Percentiles rank a stretch among this genome's conserved stretches.
These are phyloP conservation scores for Aspergillus aculeatus DNA, from an alignment of 2,329 filamentous ascomycete species.

Conservation along the genomic window DNA sequence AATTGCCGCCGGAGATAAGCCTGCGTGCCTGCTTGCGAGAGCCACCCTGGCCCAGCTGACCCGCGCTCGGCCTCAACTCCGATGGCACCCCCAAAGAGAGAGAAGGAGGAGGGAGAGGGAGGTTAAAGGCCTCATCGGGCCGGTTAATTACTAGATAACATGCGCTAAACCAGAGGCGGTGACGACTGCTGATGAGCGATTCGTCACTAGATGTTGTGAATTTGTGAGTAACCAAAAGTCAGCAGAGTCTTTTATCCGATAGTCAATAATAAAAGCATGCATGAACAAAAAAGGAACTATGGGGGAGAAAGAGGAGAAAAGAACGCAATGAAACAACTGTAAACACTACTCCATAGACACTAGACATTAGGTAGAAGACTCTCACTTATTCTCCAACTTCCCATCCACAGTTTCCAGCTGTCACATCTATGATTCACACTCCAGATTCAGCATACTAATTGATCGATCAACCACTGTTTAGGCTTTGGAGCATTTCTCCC, in stretches of 20 bases:
- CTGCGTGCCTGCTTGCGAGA: neutral
- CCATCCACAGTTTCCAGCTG: neutral
- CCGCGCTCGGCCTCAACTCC: conserved; percentile 4
- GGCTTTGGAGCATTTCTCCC: conserved; percentile 4
- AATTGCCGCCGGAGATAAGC: neutral
- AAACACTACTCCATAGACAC: conserved; percentile 3
- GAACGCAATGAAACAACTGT: conserved; percentile 1
- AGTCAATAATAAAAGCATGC: conserved; percentile 1
- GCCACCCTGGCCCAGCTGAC: neutral
- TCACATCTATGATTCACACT: conserved; percentile 3
- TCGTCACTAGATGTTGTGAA: neutral
- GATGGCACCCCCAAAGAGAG: neutral
- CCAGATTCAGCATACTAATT: conserved; percentile 3
- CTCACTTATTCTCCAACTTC: neutral
- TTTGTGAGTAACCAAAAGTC: neutral
- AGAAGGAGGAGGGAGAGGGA: no score
- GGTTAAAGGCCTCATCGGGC: conserved; percentile 3
- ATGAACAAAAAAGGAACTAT: neutral
- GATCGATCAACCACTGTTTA: conserved; percentile 13
- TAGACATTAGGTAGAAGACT: neutral
- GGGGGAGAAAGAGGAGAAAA: neutral
- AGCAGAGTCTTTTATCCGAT: conserved; percentile 10
- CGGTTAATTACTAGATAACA: conserved; percentile 6
- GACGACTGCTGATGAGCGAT: conserved; percentile 4
- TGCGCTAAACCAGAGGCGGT: conserved; percentile 9